phyloP scores from a whole-genome alignment of 352 stramenopile species.

The Albugo candida region DNA sequence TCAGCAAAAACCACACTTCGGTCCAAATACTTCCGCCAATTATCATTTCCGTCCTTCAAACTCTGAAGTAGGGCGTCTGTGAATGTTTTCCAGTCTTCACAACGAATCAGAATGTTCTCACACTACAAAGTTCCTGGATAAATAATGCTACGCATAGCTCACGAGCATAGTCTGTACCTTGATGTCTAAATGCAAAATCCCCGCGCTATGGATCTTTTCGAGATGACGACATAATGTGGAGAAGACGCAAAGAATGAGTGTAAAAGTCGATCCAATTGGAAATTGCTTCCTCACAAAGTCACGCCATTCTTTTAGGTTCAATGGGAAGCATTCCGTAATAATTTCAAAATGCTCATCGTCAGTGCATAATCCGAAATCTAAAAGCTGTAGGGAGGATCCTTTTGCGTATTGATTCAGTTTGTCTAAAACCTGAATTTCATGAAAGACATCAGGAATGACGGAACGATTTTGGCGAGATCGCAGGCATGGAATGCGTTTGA shows the following conservation, averaged over 20 bases:
- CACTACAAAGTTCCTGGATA: conserved; percentile 10
- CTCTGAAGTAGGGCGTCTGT: conserved; percentile 16
- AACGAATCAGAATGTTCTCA: conserved; percentile 44
- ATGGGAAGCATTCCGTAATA: conserved; percentile 36
- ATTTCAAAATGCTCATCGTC: conserved; percentile 25
- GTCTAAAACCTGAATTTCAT: conserved; percentile 30
- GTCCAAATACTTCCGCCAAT: conserved; percentile 1
- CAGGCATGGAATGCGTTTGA: conserved; percentile 26
- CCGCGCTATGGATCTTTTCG: conserved; percentile 25
- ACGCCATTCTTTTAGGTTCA: conserved; percentile 27
- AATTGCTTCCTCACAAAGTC: conserved; percentile 5
- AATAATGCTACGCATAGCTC: neutral
- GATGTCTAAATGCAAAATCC: conserved; percentile 11
- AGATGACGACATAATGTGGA: conserved; percentile 17
- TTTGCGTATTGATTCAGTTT: conserved; percentile 18
- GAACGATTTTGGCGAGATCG: conserved; percentile 23
- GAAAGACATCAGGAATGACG: conserved; percentile 21
- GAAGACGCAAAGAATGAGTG: conserved; percentile 25
- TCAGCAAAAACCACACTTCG: conserved; percentile 25
- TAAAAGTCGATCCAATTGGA: conserved; percentile 20
- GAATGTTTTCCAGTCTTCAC: conserved; percentile 9
- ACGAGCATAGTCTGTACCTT: conserved; percentile 17
- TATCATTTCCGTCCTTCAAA: conserved; percentile 9
- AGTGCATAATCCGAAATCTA: conserved; percentile 34
- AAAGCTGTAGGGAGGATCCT: conserved; percentile 21